A percentile compares a stretch with the other conserved stretches of the same genome.
phyloP scores from a whole-genome alignment of 352 stramenopile species.

The Thalassiosira exigua region DNA sequence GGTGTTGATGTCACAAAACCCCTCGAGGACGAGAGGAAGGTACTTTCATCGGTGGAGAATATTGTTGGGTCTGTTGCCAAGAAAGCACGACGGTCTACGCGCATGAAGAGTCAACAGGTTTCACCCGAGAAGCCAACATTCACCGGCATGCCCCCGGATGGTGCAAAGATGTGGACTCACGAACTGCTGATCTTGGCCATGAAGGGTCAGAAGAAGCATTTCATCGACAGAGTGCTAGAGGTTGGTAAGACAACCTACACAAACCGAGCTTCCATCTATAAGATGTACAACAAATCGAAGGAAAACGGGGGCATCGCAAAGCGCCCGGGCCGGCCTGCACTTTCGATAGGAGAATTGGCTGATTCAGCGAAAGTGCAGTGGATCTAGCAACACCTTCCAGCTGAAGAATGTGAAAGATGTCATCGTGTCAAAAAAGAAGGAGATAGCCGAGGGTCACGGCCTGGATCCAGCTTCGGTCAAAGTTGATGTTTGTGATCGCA shows the following conservation, averaged over 20 bases:
- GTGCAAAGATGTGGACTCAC: neutral
- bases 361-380: neutral
- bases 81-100: too few relatives aligned
- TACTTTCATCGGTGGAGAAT: too few relatives aligned
- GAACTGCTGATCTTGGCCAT: neutral
- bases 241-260: neutral
- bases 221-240: neutral
- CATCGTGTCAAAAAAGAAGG: neutral
- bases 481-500: neutral
- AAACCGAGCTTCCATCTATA: neutral
- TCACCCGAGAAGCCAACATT: neutral
- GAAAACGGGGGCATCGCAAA: neutral
- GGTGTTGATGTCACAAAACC: too few relatives aligned
- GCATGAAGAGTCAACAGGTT: too few relatives aligned
- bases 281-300: conserved; percentile 2
- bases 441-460: neutral
- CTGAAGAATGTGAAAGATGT: conserved; percentile 4
- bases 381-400: neutral
- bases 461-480: neutral
- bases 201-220: neutral
- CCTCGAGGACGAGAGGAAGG: too few relatives aligned
- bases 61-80: too few relatives aligned
- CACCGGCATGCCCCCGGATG: neutral
- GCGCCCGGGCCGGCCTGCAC: neutral
- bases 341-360: neutral